Conservation (phyloP, 1,139 yeast species). For the Geotrichum aggregatum region DNA sequence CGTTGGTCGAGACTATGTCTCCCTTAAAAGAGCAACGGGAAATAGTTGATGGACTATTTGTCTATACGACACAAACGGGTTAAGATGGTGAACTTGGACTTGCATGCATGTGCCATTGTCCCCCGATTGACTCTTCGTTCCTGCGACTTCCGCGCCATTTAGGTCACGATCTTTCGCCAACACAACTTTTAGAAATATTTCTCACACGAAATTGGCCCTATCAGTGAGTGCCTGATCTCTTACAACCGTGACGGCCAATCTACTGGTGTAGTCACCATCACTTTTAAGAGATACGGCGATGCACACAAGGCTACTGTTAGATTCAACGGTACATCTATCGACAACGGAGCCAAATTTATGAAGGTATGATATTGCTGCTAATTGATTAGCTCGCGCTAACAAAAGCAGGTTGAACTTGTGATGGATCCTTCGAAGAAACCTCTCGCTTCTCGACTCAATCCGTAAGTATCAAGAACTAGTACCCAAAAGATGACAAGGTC, state of each 20-base stretch:
- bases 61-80: neutral
- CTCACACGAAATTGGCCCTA: constrained; percentile 82
- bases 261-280: constrained; percentile 84
- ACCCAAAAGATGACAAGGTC: neutral
- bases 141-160: constrained; percentile 5
- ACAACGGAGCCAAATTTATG: constrained; percentile 74
- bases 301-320: constrained; percentile 77
- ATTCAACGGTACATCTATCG: constrained; percentile 91
- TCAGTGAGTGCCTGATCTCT: constrained; percentile 62
- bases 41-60: constrained; percentile 7
- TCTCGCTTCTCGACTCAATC: constrained; percentile 63
- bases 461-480: too few species aligned
- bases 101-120: neutral
- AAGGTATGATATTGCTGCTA: constrained; percentile 38
- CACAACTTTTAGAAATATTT: constrained; percentile 67
- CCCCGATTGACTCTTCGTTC: constrained; percentile 2
- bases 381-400: constrained; percentile 15
- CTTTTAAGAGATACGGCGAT: constrained; percentile 62
- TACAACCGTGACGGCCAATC: constrained; percentile 88
- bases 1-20: constrained; percentile 19
- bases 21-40: constrained; percentile 8
- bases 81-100: neutral
- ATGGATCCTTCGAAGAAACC: constrained; percentile 82
- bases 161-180: constrained; percentile 2
- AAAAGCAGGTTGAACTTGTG: constrained; percentile 60